phyloP scores from a whole-genome alignment of 768 basidiomycete species.

The Serendipita sp. region DNA sequence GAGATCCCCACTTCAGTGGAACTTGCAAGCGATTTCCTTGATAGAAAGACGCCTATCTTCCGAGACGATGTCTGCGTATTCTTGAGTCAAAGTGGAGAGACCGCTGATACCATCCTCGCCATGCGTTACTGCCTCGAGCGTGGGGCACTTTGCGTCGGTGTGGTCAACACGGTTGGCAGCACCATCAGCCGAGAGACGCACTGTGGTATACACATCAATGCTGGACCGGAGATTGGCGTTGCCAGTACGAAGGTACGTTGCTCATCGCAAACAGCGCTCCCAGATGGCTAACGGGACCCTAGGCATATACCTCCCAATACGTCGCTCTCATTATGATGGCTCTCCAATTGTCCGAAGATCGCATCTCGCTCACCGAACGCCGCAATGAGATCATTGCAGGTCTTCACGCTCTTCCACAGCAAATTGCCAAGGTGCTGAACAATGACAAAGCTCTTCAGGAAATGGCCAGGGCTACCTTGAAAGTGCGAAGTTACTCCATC shows the following conservation, averaged over 20 bases:
- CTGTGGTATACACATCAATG: slow-evolving; percentile 99
- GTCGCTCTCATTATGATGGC: slow-evolving; percentile 97
- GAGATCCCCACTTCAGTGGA: slow-evolving; percentile 97
- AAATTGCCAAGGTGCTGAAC: slow-evolving; percentile 76
- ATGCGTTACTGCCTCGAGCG: slow-evolving; percentile 93
- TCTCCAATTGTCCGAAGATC: slow-evolving; percentile 94
- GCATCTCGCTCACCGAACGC: slow-evolving; percentile 80
- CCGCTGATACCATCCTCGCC: slow-evolving; percentile 93
- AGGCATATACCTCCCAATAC: slow-evolving; percentile 98
- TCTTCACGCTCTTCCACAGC: slow-evolving; percentile 73
- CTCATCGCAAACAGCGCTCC: neutral
- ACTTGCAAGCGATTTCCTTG: slow-evolving; percentile 93
- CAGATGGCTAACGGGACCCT: neutral
- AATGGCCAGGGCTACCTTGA: slow-evolving; percentile 61
- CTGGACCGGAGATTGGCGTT: slow-evolving; percentile 96
- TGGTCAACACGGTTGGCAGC: slow-evolving; percentile 97
- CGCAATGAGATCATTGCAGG: slow-evolving; percentile 87
- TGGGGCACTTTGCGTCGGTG: slow-evolving; percentile 90
- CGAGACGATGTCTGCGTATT: slow-evolving; percentile 95
- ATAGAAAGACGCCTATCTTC: slow-evolving; percentile 98
- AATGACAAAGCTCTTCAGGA: slow-evolving; percentile 62
- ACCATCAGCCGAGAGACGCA: slow-evolving; percentile 96
- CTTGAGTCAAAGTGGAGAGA: slow-evolving; percentile 95
- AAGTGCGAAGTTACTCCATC: slow-evolving; percentile 12
- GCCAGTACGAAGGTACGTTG: slow-evolving; percentile 79